Percentiles rank a stretch among this genome's conserved stretches.
phyloP scores from a whole-genome alignment of 2,329 filamentous ascomycete genomes.

The Aspergillus tanneri region DNA sequence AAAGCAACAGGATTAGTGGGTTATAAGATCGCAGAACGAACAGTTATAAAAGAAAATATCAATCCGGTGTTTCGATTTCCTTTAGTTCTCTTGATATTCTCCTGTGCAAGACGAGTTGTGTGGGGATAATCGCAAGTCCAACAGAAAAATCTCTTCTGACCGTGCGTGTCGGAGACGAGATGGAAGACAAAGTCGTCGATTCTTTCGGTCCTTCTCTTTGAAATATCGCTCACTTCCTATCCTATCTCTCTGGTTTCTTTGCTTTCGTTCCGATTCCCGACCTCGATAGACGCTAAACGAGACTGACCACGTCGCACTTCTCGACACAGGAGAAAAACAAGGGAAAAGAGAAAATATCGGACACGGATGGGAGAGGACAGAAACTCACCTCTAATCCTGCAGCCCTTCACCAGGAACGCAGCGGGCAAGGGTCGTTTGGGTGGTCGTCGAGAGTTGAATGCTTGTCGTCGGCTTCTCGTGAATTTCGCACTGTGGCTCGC shows the following conservation, averaged over 20 bases:
- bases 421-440: constrained; percentile 40
- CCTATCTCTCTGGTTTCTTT: too few species aligned
- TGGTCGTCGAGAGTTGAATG: constrained; percentile 41
- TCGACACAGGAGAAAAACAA: constrained; percentile 22
- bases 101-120: neutral
- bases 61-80: neutral
- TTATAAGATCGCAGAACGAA: neutral
- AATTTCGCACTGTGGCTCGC: constrained; percentile 49
- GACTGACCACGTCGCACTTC: constrained; percentile 14
- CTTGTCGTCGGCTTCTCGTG: constrained; percentile 40
- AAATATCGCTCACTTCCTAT: neutral
- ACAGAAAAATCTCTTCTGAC: neutral
- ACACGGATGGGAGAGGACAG: constrained; percentile 8
- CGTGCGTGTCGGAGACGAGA: too few species aligned
- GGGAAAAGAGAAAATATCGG: constrained; percentile 25
- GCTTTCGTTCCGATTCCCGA: neutral
- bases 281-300: neutral
- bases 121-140: too few species aligned
- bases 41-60: neutral
- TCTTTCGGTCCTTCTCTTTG: neutral
- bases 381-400: constrained; percentile 46
- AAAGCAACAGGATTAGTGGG: neutral
- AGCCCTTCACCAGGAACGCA: constrained; percentile 49
- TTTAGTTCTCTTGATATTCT: neutral
- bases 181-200: neutral